These are phyloP conservation scores for Solanum chacoense DNA, from an alignment of 305 asterid species.

Conservation along the genomic window DNA sequence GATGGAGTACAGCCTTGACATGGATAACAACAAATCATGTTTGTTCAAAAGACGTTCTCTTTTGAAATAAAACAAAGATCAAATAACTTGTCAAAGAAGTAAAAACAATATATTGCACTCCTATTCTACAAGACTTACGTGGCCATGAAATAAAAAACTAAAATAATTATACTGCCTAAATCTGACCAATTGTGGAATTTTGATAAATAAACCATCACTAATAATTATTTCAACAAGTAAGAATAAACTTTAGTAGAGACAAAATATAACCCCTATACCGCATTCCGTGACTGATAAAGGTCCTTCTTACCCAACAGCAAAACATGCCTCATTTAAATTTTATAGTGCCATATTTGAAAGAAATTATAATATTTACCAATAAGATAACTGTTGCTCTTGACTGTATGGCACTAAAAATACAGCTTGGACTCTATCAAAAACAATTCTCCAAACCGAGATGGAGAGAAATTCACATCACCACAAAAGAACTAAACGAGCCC, in stretches of 20 bases:
- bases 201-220: not conserved
- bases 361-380: not conserved
- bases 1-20: not conserved
- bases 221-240: not conserved
- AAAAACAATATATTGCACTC: not conserved
- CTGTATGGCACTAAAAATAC: not conserved
- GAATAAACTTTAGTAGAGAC: not conserved
- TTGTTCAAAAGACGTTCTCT: not conserved
- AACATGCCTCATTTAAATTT: not conserved
- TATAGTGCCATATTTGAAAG: not conserved
- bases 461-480: not conserved
- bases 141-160: not conserved
- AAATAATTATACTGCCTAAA: not conserved
- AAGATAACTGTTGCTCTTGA: not conserved
- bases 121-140: not conserved
- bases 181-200: not conserved
- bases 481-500: not conserved
- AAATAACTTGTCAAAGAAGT: not conserved
- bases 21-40: not conserved
- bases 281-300: not conserved
- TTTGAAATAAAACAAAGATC: not conserved
- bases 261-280: not conserved
- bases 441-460: not conserved
- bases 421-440: not conserved
- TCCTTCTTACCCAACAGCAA: not conserved